Base-by-base conservation (phyloP, 495 filamentous ascomycete genomes). In the Annulohypoxylon maeteangense region DNA sequence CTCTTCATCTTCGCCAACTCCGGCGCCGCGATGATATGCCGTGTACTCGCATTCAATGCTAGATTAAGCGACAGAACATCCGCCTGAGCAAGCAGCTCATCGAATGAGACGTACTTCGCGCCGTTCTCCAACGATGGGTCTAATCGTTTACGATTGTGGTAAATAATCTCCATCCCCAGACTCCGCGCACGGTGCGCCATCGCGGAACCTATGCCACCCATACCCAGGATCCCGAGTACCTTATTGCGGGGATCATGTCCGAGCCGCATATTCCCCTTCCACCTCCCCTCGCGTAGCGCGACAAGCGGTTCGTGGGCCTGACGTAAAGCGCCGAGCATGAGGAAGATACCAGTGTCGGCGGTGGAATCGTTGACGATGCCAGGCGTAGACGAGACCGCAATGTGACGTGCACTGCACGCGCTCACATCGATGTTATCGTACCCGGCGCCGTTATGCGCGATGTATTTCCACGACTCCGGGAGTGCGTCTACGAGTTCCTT, bases 381-480 rank as follows among this genome's bases (percentile, higher is more conserved):
- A 1, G 90, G 88, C 1, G 90, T 91, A 69, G 88, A 89, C 10
- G 90, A 90, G 2, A 93, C 88, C 7, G 84, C 81, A 71, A 92
- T 90, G 45, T 81, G 83, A 68, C 86, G 82, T 31, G 83, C 79
- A 12, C 89, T 85, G 77, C 91, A 93, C n/a, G 87, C 89, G 5
- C 86, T 71, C 25, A 93, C 83, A 71, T 94, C 91, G 29, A 95
- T 87, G 63, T 93, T 92, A 71, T 95, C 92, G 76, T 95, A 95
- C 2, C 92, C 92, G 29, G 92, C 92, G 34, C 93, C 94, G 74
- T 93, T 94, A 77, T 97, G 93, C 75, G 88, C 91, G 68, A 97
- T 86, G 78, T 91, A 97, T 67, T 87, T 90, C 74, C 97, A 76
- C 2, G 87, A 90, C 31, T 78, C 72, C 0, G 93, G 93, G 1